Conservation (phyloP, 805 yeast species). For the Geotrichum ghanense region DNA sequence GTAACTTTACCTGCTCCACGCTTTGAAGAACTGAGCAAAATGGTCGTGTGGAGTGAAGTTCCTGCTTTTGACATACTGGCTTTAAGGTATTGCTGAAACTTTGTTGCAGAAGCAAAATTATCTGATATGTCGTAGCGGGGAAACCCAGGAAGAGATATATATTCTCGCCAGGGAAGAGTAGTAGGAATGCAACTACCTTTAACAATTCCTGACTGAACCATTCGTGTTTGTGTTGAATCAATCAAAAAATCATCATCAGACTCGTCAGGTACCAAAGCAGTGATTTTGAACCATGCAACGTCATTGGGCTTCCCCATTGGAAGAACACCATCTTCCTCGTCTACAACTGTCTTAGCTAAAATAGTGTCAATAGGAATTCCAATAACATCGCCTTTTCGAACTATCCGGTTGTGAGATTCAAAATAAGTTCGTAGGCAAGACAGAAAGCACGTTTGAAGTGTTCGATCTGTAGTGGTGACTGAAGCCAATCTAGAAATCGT, state of each 20-base stretch:
- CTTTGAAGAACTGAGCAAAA: conserved; percentile 55
- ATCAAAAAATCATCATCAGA: conserved; percentile 33
- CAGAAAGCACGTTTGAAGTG: conserved; percentile 49
- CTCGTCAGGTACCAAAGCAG: conserved; percentile 28
- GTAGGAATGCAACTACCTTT: conserved; percentile 20
- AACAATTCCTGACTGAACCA: conserved; percentile 58
- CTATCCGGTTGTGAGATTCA: conserved; percentile 44
- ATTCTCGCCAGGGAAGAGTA: conserved; percentile 35
- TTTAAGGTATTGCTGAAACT: conserved; percentile 41
- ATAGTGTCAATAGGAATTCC: conserved; percentile 69
- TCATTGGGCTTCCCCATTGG: conserved; percentile 58
- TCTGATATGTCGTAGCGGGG: conserved; percentile 34
- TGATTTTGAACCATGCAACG: conserved; percentile 77
- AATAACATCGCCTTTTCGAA: conserved; percentile 54
- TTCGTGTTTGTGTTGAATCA: conserved; percentile 55
- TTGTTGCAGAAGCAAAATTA: conserved; percentile 37
- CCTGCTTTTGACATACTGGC: conserved; percentile 30
- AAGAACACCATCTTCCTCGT: conserved; percentile 22
- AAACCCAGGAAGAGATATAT: conserved; percentile 18
- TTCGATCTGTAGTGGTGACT: conserved; percentile 53
- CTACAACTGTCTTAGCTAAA: conserved; percentile 41
- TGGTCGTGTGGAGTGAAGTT: conserved; percentile 43
- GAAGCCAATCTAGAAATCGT: conserved; percentile 59
- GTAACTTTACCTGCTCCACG: conserved; percentile 75
- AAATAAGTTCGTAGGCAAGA: conserved; percentile 52